Evolutionary conservation across 352 stramenopile genomes (phyloP), one percentile per base, ranked within the genome.

Genomic region (Plasmopara halstedii): DNA sequence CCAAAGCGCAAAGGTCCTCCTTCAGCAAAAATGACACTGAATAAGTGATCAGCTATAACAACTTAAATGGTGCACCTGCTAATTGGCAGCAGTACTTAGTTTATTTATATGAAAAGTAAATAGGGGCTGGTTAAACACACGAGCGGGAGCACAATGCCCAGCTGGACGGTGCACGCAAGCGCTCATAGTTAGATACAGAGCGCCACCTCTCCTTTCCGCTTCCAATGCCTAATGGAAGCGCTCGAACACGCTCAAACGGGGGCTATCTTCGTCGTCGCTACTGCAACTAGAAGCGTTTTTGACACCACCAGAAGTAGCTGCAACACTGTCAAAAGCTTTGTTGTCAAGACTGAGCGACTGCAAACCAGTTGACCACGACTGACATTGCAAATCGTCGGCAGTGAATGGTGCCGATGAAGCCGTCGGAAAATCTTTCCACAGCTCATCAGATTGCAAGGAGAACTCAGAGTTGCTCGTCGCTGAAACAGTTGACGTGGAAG

Each of bases 61-160:
- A n/a, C n/a, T n/a, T 22, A 18, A 25, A 41, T 38, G 34, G 53
- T 53, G 27, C 45, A 65, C 50, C 52, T 66, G 57, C 57, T 51
- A 45, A 11, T 17, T 43, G 23, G 21, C 19, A 56, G 46, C 52
- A 62, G 42, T 46, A 56, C 29, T 62, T 62, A 62, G 55, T 67
- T 83, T 87, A 84, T 84, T 84, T 84, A 86, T 84, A 73, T 70
- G 69, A 68, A 77, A 64, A 79, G 72, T 84, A 84, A 86, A 86
- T 86, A 86, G 67, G 73, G 68, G 67, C 59, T 67, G 53, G 62
- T 65, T 58, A 64, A 64, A 64, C 58, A 62, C 56, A 62, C 54
- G 55, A 64, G 53, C 52, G 50, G 25, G 50, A 57, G 58, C 53
- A 50, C 38, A 31, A 52, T 57, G 48, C 56, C 62, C 73, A 50